Base-by-base conservation (phyloP, 1,284 basidiomycete genomes). In the Sanguinoderma infundibulare region DNA sequence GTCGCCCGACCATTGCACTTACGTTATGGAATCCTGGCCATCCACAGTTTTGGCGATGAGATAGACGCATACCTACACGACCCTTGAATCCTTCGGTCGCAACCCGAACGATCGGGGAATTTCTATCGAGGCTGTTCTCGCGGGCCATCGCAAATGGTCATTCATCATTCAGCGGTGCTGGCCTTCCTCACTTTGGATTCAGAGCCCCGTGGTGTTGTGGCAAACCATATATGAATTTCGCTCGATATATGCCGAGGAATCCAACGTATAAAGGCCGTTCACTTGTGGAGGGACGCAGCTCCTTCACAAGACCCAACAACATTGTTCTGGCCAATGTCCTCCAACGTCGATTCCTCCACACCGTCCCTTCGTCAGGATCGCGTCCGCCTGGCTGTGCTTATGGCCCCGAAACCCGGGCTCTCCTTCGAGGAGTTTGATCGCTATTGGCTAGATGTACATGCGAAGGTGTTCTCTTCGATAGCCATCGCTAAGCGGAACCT, bases 361-460 rank as follows among this genome's bases (percentile, higher is more conserved):
- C 57, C 65, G 14, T 30, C 60, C n/a, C 57, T 64, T 7, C 62
- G 61, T 6, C 60, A 56, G 4, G 64, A 66, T 39, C 62, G 68
- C 28, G 64, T 64, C 44, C 68, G 68, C 30, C 55, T 68, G 15
- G 64, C 49, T 8, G 66, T 64, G 2, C 62, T 69, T n/a, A 66
- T 68, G 66, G 59, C 64, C 12, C 67, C 67, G 6, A 68, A 68
- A 54, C 63, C 65, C 5, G 65, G 65, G n/a, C 47, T 68, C 5
- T 65, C 65, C 0, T 68, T 67, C 50, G 67, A 68, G 22, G 62
- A 68, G 55, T 68, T 70, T 52, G 65, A 66, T 51, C 60, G 55
- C n/a, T 68, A 70, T 58, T 70, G 69, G 69, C 57, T 69, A 3
- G 46, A 65, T 24, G 61, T 63, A 2, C 69, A 70, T 46, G 59